Conservation (phyloP, 2,329 filamentous ascomycete species). For the Phialemonium atrogriseum region DNA sequence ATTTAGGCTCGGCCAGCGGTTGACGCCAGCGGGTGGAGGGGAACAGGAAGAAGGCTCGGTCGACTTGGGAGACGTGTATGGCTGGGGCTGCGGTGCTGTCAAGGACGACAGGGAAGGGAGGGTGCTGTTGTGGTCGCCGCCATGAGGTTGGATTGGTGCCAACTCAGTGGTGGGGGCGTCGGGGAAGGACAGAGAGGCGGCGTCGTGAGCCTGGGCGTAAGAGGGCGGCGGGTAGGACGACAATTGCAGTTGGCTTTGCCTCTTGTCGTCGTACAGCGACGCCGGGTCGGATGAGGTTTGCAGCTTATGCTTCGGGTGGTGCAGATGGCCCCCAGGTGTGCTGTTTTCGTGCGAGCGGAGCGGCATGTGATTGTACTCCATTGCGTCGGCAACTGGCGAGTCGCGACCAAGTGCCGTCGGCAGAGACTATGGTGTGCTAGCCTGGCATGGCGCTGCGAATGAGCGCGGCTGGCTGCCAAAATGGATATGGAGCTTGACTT, state of each 20-base stretch:
- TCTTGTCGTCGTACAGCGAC: too few relatives aligned
- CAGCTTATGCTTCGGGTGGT: too few relatives aligned
- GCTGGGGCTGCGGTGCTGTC: slow-evolving; percentile 20
- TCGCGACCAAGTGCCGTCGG: too few relatives aligned
- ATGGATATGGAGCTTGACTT: too few relatives aligned
- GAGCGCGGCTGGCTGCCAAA: too few relatives aligned
- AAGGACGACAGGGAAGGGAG: slow-evolving; percentile 35
- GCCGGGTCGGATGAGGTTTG: too few relatives aligned
- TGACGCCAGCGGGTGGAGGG: slow-evolving; percentile 16
- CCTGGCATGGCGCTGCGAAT: too few relatives aligned
- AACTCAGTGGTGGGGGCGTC: slow-evolving; percentile 29
- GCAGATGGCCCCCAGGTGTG: too few relatives aligned
- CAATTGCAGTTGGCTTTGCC: too few relatives aligned
- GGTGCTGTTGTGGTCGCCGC: slow-evolving; percentile 17
- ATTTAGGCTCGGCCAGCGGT: slow-evolving; percentile 41
- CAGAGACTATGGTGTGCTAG: too few relatives aligned
- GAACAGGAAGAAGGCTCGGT: slow-evolving; percentile 18
- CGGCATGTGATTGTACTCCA: slow-evolving; percentile 41
- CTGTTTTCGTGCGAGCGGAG: slow-evolving; percentile 14
- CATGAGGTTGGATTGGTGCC: slow-evolving; percentile 30
- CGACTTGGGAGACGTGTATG: slow-evolving; percentile 14
- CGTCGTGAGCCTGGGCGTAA: slow-evolving; percentile 26
- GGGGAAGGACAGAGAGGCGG: slow-evolving; percentile 21
- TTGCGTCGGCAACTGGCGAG: too few relatives aligned
- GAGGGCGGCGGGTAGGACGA: slow-evolving; percentile 27